phyloP scores from a whole-genome alignment of 495 filamentous ascomycete genomes.

The Penicillium robsamsonii region DNA sequence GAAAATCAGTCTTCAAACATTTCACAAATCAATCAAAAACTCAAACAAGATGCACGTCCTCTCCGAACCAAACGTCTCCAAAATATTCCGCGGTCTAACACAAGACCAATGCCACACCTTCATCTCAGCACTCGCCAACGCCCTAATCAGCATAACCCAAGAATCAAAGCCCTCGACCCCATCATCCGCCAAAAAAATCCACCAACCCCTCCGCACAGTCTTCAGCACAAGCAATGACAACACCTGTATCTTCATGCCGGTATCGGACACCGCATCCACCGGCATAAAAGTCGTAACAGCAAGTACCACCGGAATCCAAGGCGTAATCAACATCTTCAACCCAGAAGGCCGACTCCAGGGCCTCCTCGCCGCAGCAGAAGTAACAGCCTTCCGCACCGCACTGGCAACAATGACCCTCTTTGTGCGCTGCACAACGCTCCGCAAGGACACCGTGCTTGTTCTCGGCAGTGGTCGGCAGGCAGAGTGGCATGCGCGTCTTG shows the following conservation, averaged over 20 bases:
- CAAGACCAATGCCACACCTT: conserved; percentile 35
- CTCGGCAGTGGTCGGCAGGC: conserved; percentile 90
- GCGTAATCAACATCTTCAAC: conserved; percentile 76
- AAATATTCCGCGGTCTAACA: conserved; percentile 37
- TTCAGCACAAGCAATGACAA: conserved; percentile 62
- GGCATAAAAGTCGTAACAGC: conserved; percentile 64
- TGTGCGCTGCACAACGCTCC: conserved; percentile 48
- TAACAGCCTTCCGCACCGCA: conserved; percentile 94
- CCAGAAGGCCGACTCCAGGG: conserved; percentile 67
- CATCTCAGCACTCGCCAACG: conserved; percentile 30
- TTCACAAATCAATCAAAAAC: background rate
- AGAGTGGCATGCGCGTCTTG: conserved; percentile 86
- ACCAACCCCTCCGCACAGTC: conserved; percentile 75
- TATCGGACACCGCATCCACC: conserved; percentile 53
- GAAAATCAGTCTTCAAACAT: too few species aligned
- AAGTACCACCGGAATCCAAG: conserved; percentile 49
- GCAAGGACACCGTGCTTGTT: conserved; percentile 66
- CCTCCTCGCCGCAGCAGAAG: conserved; percentile 76
- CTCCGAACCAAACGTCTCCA: conserved; percentile 38
- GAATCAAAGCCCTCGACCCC: conserved; percentile 24
- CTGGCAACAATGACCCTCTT: conserved; percentile 74
- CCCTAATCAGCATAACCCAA: conserved; percentile 31
- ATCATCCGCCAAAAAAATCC: conserved; percentile 37
- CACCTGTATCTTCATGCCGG: conserved; percentile 92
- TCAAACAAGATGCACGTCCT: conserved; percentile 42